Conservation (phyloP, 225 moss, liverwort and hornwort genomes). For the Neckera pumila region DNA sequence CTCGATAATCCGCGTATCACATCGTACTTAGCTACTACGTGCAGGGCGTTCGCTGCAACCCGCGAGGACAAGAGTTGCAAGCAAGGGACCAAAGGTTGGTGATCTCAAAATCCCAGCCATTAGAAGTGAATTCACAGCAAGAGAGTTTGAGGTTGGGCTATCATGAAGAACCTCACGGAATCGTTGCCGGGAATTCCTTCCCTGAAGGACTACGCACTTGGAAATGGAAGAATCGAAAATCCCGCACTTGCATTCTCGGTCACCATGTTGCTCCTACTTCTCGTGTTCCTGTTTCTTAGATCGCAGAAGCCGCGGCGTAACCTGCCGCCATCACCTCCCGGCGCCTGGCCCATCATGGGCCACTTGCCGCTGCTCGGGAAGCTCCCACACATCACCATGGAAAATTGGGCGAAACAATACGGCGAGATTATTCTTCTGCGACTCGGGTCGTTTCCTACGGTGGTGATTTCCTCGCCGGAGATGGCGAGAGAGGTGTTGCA, state of each 20-base stretch:
- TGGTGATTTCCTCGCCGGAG: constrained; percentile 15
- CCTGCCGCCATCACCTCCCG: constrained; percentile 31
- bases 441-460: constrained; percentile 8
- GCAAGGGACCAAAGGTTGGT: background rate
- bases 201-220: background rate
- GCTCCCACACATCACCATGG: constrained; percentile 15
- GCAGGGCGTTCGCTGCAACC: background rate
- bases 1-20: background rate
- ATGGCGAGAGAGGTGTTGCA: constrained; percentile 15
- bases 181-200: background rate
- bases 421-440: constrained; percentile 18
- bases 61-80: background rate
- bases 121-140: background rate
- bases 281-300: background rate
- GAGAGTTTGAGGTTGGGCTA: background rate
- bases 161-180: background rate
- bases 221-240: background rate
- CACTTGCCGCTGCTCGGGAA: constrained; percentile 16
- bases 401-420: background rate
- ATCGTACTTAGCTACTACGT: background rate
- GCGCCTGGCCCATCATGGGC: constrained; percentile 23
- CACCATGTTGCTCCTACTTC: background rate
- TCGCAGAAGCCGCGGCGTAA: background rate
- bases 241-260: background rate
- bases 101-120: background rate